A percentile compares a stretch with the other conserved stretches of the same genome.
Conservation (phyloP, 805 yeast species). For the Ogataea corticis region DNA sequence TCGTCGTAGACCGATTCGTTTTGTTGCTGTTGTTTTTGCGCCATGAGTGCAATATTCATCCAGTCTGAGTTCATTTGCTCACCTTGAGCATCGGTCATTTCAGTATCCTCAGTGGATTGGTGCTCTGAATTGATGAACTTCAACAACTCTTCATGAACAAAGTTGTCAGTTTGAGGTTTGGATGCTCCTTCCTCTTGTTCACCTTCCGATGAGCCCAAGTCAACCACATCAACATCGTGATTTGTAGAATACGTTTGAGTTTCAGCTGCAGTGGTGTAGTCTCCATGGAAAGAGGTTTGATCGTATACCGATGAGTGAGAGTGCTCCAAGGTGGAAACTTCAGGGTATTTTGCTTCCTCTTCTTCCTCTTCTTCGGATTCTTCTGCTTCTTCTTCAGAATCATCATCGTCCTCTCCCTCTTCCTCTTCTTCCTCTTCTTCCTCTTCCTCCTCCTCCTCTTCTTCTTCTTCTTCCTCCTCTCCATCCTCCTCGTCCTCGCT, state of each 20-base stretch:
- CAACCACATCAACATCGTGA: background rate
- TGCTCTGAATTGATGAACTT: background rate
- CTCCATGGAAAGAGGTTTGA: conserved; percentile 1
- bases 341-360: background rate
- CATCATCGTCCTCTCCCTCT: background rate
- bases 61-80: conserved; percentile 6
- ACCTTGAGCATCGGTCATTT: background rate
- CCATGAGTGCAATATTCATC: conserved; percentile 15
- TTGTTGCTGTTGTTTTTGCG: conserved; percentile 7
- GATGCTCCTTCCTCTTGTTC: background rate
- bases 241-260: background rate
- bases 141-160: background rate
- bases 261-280: conserved; percentile 1
- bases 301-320: background rate
- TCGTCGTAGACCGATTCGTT: conserved; percentile 8
- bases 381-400: conserved; percentile 11
- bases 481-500: conserved; percentile 1
- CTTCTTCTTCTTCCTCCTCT: conserved; percentile 4
- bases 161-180: background rate
- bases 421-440: conserved; percentile 1
- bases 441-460: background rate
- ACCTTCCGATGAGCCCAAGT: no score
- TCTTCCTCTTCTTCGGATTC: background rate
- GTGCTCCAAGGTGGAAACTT: background rate
- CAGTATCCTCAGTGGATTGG: background rate